phyloP scores from a whole-genome alignment of 1,284 basidiomycete species.

The Thecaphora thlaspeos region DNA sequence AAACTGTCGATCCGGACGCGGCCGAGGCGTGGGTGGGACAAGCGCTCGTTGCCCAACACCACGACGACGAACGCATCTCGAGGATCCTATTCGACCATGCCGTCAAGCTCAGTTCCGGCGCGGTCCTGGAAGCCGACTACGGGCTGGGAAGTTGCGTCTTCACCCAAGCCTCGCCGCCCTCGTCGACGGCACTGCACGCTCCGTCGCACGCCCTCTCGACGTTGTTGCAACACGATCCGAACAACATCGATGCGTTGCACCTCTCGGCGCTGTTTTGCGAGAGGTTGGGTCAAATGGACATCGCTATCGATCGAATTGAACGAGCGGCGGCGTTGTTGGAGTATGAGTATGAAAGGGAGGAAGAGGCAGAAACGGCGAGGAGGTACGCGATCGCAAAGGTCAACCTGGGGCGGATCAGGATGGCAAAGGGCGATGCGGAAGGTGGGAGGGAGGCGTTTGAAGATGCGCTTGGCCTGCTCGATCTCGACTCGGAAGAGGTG shows the following conservation, averaged over 20 bases:
- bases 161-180: slow-evolving; percentile 44
- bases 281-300: slow-evolving; percentile 70
- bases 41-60: slow-evolving; percentile 73
- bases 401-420: slow-evolving; percentile 75
- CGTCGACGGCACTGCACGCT: slow-evolving; percentile 33
- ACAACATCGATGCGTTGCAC: slow-evolving; percentile 76
- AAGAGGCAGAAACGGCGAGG: slow-evolving; percentile 73
- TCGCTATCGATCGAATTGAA: slow-evolving; percentile 66
- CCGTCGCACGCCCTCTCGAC: slow-evolving; percentile 78
- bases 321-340: slow-evolving; percentile 76
- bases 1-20: slow-evolving; percentile 87
- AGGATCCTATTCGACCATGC: slow-evolving; percentile 79
- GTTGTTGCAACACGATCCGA: slow-evolving; percentile 70
- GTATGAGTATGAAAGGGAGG: slow-evolving; percentile 79
- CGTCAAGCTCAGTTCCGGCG: slow-evolving; percentile 68
- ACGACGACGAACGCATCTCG: slow-evolving; percentile 69
- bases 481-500: slow-evolving; percentile 10
- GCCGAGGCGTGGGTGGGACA: slow-evolving; percentile 91
- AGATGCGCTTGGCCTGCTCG: slow-evolving; percentile 72
- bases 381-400: slow-evolving; percentile 78
- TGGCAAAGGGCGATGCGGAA: slow-evolving; percentile 66
- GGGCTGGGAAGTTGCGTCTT: slow-evolving; percentile 71
- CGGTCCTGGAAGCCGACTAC: slow-evolving; percentile 77
- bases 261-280: slow-evolving; percentile 84
- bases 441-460: slow-evolving; percentile 72